phyloP scores from a whole-genome alignment of 352 stramenopile species.

The Globisporangium yorkense region DNA sequence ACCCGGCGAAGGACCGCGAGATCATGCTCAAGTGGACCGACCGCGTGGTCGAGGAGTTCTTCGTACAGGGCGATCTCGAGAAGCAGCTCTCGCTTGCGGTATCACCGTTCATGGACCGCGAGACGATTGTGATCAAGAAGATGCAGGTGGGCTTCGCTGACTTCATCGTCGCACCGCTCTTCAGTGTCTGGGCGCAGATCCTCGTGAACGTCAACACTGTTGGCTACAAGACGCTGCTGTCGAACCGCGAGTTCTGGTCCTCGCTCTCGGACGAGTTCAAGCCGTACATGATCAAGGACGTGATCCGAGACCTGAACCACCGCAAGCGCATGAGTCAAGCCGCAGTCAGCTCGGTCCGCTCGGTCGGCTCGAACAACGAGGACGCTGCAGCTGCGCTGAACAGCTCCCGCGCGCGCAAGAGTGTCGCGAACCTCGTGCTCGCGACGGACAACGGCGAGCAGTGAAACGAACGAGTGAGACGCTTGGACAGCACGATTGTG shows the following conservation, averaged over 20 bases:
- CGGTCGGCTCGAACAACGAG: background rate
- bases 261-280: constrained; percentile 80
- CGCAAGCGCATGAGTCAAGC: constrained; percentile 30
- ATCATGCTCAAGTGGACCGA: constrained; percentile 91
- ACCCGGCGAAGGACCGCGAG: constrained; percentile 86
- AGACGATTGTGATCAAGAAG: constrained; percentile 89
- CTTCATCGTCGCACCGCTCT: constrained; percentile 89
- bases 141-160: constrained; percentile 94
- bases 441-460: constrained; percentile 3
- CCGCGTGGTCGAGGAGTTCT: constrained; percentile 94
- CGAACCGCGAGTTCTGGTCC: constrained; percentile 83
- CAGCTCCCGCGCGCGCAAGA: constrained; percentile 8
- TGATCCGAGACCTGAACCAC: constrained; percentile 45
- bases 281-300: constrained; percentile 78
- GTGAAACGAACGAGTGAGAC: background rate
- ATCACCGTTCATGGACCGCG: constrained; percentile 92
- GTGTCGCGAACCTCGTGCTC: constrained; percentile 12
- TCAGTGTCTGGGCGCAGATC: constrained; percentile 84
- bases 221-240: constrained; percentile 60
- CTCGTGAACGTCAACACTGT: constrained; percentile 55
- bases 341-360: constrained; percentile 1
- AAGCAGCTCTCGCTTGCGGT: constrained; percentile 85
- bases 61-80: constrained; percentile 94
- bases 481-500: background rate
- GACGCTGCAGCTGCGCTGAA: background rate